Evolutionary conservation across 208 protist genomes (phyloP).

Genomic region (Angomonas desouzai): DNA sequence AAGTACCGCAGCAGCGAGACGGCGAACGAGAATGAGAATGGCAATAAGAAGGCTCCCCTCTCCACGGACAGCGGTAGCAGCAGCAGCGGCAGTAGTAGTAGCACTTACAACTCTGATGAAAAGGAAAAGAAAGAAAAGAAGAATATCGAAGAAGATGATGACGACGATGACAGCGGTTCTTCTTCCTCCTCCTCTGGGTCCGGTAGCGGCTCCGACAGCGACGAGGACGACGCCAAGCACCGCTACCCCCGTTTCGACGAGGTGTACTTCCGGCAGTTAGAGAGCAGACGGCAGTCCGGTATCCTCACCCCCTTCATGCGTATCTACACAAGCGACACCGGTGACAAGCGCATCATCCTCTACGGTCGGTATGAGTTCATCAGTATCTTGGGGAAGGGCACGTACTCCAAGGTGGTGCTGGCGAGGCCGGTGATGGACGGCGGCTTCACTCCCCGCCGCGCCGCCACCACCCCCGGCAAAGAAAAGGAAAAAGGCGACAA

Average conservation of each 20-base stretch:
- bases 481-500: slow-evolving; percentile 2
- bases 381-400: slow-evolving; percentile 68
- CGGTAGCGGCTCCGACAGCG: slow-evolving; percentile 4
- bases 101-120: slow-evolving; percentile 5
- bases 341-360: slow-evolving; percentile 32
- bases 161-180: slow-evolving; percentile 15
- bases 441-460: slow-evolving; percentile 11
- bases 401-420: slow-evolving; percentile 79
- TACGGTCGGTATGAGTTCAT: slow-evolving; percentile 64
- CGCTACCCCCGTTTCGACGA: slow-evolving; percentile 55
- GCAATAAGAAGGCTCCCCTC: not conserved
- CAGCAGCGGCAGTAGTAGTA: slow-evolving; percentile 14
- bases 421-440: slow-evolving; percentile 23
- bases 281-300: not conserved
- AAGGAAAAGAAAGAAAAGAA: not conserved
- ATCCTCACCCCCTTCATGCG: slow-evolving; percentile 1
- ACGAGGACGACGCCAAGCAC: slow-evolving; percentile 34
- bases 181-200: slow-evolving; percentile 1
- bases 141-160: slow-evolving; percentile 24
- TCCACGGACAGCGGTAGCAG: slow-evolving; percentile 1
- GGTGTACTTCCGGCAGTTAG: slow-evolving; percentile 29
- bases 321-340: slow-evolving; percentile 7
- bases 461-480: not conserved
- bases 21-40: not conserved
- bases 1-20: not conserved